Evolutionary conservation across 139 green algal genomes (phyloP).

Genomic region (Chlamydomonas sphaeroides): DNA sequence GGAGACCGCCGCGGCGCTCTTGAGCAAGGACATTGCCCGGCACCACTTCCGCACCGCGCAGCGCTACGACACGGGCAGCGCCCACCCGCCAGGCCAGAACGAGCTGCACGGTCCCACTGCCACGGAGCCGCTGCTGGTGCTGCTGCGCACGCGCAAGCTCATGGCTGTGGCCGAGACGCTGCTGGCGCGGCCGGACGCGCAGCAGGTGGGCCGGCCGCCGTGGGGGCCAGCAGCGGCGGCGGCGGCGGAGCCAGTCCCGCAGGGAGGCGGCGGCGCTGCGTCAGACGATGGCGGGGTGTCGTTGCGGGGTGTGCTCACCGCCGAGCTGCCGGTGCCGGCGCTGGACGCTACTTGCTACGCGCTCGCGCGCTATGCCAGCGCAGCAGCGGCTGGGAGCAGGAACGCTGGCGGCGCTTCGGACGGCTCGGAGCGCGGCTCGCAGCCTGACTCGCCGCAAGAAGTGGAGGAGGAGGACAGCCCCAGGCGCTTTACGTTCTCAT

Average conservation of each 20-base stretch:
- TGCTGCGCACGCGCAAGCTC: constrained; percentile 14
- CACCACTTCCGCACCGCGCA: constrained; percentile 4
- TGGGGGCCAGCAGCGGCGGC: too few species aligned
- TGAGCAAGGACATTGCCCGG: constrained; percentile 22
- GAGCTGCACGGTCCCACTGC: neutral
- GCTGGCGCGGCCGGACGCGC: neutral
- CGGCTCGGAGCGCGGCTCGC: neutral
- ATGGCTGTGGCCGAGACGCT: neutral
- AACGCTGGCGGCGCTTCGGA: neutral
- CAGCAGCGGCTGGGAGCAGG: neutral
- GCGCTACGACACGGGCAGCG: constrained; percentile 26
- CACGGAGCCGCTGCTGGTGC: neutral
- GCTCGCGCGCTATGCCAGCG: neutral
- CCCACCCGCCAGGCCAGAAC: neutral
- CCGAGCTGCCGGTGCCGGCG: neutral
- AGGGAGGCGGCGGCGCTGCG: too few species aligned
- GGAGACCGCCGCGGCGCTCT: neutral
- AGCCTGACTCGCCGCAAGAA: neutral
- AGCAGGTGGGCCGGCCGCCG: constrained; percentile 1
- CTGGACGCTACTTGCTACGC: constrained; percentile 12
- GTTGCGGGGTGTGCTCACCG: too few species aligned
- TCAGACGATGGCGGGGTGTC: too few species aligned
- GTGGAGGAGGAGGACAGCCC: neutral
- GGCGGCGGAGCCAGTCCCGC: too few species aligned
- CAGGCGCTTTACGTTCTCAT: too few species aligned